phyloP scores from a whole-genome alignment of 805 yeast genomes.

The Lachancea dasiensis region DNA sequence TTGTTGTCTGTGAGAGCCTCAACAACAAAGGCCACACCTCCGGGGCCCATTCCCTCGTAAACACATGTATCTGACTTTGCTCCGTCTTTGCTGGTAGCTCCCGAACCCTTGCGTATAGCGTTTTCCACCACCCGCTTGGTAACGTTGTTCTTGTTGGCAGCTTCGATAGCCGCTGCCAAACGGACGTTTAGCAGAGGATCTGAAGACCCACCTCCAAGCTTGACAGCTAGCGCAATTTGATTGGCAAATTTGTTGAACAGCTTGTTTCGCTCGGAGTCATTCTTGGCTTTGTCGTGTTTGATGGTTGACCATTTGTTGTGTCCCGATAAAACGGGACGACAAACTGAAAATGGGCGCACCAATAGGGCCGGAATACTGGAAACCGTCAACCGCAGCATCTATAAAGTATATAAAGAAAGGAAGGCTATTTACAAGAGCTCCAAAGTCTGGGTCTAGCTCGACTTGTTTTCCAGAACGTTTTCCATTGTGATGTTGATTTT shows the following conservation, averaged over 20 bases:
- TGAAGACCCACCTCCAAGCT: constrained; percentile 46
- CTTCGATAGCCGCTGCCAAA: constrained; percentile 66
- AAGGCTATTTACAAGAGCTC: neutral
- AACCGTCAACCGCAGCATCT: constrained; percentile 3
- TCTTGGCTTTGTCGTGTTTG: constrained; percentile 88
- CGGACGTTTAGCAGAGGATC: constrained; percentile 58
- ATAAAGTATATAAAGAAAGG: neutral
- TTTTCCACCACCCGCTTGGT: constrained; percentile 80
- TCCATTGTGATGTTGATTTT: neutral
- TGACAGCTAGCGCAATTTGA: constrained; percentile 69
- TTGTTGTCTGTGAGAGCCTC: constrained; percentile 89
- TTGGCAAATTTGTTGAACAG: constrained; percentile 66
- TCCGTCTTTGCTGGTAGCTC: constrained; percentile 42
- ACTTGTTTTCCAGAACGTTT: neutral
- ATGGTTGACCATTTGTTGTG: constrained; percentile 96
- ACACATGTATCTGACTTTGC: constrained; percentile 48
- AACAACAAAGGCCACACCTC: constrained; percentile 79
- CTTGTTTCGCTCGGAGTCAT: constrained; percentile 72
- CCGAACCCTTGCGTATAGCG: constrained; percentile 82
- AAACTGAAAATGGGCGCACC: constrained; percentile 1
- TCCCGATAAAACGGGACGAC: constrained; percentile 39
- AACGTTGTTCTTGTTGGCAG: constrained; percentile 68
- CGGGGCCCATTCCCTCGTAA: constrained; percentile 91
- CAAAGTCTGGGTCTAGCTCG: too few relatives aligned
- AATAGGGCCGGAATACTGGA: neutral